Evolutionary conservation across 1,139 yeast genomes (phyloP).

Genomic region (Saccharomyces hybrid): DNA sequence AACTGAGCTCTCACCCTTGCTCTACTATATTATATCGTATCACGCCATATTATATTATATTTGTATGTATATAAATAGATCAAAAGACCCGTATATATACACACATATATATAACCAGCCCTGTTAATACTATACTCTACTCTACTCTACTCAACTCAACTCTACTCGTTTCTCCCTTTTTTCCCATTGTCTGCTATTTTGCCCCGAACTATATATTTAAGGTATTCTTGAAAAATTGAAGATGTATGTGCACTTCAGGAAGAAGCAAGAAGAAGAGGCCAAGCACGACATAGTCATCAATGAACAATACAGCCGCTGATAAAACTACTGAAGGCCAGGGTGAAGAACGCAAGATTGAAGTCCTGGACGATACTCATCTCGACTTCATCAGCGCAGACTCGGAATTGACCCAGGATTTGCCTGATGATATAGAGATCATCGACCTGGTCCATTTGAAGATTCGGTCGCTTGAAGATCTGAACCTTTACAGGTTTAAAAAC

Average conservation of each 20-base stretch:
- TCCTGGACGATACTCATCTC: slow-evolving; percentile 46
- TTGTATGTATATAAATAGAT: slow-evolving; percentile 1
- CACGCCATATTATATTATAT: not conserved
- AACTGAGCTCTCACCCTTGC: slow-evolving; percentile 46
- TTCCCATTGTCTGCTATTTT: not conserved
- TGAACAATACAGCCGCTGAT: not conserved
- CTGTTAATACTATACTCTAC: slow-evolving; percentile 3
- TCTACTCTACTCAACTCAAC: not conserved
- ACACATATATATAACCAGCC: slow-evolving; percentile 3
- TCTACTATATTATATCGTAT: slow-evolving; percentile 47
- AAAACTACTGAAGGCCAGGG: not conserved
- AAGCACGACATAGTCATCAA: not conserved
- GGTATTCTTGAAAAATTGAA: not conserved
- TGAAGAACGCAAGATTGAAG: slow-evolving; percentile 30
- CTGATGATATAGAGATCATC: slow-evolving; percentile 56
- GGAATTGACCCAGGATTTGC: slow-evolving; percentile 58
- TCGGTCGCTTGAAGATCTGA: slow-evolving; percentile 55
- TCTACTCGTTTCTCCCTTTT: not conserved
- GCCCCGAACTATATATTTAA: not conserved
- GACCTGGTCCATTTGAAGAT: slow-evolving; percentile 80
- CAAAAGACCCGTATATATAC: slow-evolving; percentile 2
- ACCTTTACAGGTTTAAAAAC: slow-evolving; percentile 49
- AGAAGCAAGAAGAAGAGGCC: not conserved
- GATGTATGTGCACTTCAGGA: not conserved
- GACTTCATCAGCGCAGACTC: slow-evolving; percentile 41